Evolutionary conservation across 2,329 filamentous ascomycete genomes (phyloP).

Genomic region (Neoarthrinium moseri): DNA sequence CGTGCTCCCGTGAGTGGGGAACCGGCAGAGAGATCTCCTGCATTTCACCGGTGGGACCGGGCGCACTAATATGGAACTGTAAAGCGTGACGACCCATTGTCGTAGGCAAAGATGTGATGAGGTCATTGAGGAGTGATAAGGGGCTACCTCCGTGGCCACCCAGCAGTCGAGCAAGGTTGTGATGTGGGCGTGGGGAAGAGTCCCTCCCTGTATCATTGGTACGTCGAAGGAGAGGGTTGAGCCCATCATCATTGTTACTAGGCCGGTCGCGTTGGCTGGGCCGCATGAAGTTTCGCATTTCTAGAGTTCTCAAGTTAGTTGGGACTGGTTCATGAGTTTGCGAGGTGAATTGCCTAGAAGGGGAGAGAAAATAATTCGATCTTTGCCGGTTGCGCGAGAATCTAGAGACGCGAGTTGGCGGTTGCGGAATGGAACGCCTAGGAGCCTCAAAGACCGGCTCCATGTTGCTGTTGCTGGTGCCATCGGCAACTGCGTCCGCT

Average conservation of each 20-base stretch:
- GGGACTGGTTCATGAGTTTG: too few relatives aligned
- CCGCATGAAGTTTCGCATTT: slow-evolving; percentile 42
- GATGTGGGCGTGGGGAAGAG: slow-evolving; percentile 44
- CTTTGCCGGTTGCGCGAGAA: too few relatives aligned
- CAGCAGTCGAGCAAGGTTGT: slow-evolving; percentile 56
- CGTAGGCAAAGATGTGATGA: slow-evolving; percentile 51
- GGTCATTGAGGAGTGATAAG: slow-evolving; percentile 53
- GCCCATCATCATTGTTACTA: slow-evolving; percentile 71
- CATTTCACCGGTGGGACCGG: slow-evolving; percentile 46
- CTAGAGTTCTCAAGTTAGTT: slow-evolving; percentile 15
- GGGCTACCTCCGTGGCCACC: slow-evolving; percentile 45
- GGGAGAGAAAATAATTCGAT: too few relatives aligned
- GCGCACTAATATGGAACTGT: slow-evolving; percentile 58
- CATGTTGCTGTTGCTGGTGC: too few relatives aligned
- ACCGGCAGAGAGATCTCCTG: slow-evolving; percentile 45
- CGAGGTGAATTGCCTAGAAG: too few relatives aligned
- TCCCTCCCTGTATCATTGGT: slow-evolving; percentile 42
- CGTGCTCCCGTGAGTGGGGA: slow-evolving; percentile 34
- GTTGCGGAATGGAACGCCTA: too few relatives aligned
- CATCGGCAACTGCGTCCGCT: too few relatives aligned
- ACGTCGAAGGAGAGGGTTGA: slow-evolving; percentile 82
- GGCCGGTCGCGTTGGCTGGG: slow-evolving; percentile 53
- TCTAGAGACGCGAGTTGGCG: too few relatives aligned
- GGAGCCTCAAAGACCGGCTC: too few relatives aligned
- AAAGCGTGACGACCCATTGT: slow-evolving; percentile 46